Base-by-base conservation (phyloP, 1,284 basidiomycete species). In the Psilocybe mexicana region DNA sequence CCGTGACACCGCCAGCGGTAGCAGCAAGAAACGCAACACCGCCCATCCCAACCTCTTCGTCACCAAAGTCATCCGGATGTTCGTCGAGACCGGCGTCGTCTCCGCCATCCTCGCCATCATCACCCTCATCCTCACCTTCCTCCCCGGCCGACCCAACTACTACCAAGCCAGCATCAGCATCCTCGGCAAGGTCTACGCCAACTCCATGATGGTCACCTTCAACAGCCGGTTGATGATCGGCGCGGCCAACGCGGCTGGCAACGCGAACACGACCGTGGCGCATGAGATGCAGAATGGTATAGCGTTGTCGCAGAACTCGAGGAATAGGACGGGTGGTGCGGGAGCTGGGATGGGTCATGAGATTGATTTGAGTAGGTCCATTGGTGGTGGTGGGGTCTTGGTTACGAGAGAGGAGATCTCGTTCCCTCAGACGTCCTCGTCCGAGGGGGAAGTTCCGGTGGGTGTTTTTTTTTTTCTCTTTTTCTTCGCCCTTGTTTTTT, bases 111-210 rank as follows among this genome's bases (percentile, higher is more conserved):
- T 70, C 8, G 69, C 69, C 2, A 50, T 72, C 46, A 51, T 61
- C 26, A 66, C 66, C 43, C 63, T 71, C 8, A 54, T 65, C 5
- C 59, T 70, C 3, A 69, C 68, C 44, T 66, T 70, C 48, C 63
- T 63, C 24, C 69, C 63, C 25, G 64, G 67, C 1, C 51, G 62
- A 1, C 65, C 63, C 3, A 65, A 61, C 6, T 70, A 69, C 53
- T 70, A 69, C 52, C 63, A 64, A 28, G 63, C 65, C 14, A 65
- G 67, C n/a, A 61, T 69, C 14, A 59, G 68, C 12, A 63, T 70
- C 18, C 63, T 70, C 26, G 66, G 69, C 3, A 73, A 73, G 52
- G 57, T 72, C 8, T 72, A 72, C 47, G 64, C 68, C 12, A 70
- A 70, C 40, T 68, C 70, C 1, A 64, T 72, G 25, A 66, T 73